These are phyloP conservation scores for Termitomyces sp. DNA, from an alignment of 768 basidiomycete genomes.

Conservation along the genomic window DNA sequence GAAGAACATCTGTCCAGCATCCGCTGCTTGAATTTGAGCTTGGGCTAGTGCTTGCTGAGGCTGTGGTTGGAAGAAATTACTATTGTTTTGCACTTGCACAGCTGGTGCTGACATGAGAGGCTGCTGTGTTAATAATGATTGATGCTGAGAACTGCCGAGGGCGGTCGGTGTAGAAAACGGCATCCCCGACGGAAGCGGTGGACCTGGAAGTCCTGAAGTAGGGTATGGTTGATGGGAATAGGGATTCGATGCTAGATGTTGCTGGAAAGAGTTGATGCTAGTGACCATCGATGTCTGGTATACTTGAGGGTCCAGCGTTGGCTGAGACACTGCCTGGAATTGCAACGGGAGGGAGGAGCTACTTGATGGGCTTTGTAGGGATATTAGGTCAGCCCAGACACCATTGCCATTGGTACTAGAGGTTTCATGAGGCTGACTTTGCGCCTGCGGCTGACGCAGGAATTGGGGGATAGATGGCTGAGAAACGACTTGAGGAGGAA, in stretches of 20 bases:
- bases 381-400: slow-evolving; percentile 60
- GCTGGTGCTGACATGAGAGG: slow-evolving; percentile 19
- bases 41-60: slow-evolving; percentile 23
- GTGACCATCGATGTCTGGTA: slow-evolving; percentile 22
- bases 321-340: slow-evolving; percentile 25
- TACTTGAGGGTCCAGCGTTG: slow-evolving; percentile 7
- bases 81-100: slow-evolving; percentile 11
- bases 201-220: slow-evolving; percentile 8
- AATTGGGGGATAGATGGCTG: slow-evolving; percentile 15
- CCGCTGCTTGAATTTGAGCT: slow-evolving; percentile 17
- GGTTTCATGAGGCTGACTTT: slow-evolving; percentile 20
- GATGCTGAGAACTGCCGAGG: slow-evolving; percentile 11
- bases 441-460: slow-evolving; percentile 19
- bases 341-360: slow-evolving; percentile 54
- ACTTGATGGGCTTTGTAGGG: slow-evolving; percentile 40
- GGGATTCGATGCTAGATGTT: slow-evolving; percentile 24
- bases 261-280: slow-evolving; percentile 26
- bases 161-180: slow-evolving; percentile 3
- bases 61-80: slow-evolving; percentile 20
- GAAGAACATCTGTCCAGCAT: slow-evolving; percentile 10
- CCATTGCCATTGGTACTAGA: slow-evolving; percentile 28
- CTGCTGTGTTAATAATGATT: slow-evolving; percentile 20
- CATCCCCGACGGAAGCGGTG: slow-evolving; percentile 2
- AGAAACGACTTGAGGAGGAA: slow-evolving; percentile 1
- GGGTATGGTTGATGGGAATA: slow-evolving; percentile 23